A percentile compares a stretch with the other conserved stretches of the same genome.
phyloP scores from a whole-genome alignment of 495 filamentous ascomycete genomes.

The Schizothecium vesticola region DNA sequence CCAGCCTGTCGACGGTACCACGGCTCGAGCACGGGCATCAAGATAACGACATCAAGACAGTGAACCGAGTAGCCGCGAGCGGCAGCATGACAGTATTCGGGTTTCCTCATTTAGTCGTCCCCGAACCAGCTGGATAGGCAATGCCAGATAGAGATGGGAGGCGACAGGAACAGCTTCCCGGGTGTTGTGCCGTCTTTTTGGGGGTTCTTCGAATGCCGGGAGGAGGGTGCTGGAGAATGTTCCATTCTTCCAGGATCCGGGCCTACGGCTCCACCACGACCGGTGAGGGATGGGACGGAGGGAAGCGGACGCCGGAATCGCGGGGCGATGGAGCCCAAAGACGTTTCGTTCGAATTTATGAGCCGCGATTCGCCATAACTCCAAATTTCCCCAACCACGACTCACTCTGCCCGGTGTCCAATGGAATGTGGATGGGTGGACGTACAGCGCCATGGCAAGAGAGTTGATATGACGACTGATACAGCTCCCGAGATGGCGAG shows the following conservation, averaged over 20 bases:
- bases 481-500: background rate
- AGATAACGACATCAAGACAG: constrained; percentile 5
- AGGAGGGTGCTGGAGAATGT: background rate
- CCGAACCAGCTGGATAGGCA: background rate
- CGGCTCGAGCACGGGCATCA: background rate
- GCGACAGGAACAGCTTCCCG: background rate
- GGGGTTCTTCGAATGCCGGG: background rate
- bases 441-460: background rate
- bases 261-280: constrained; percentile 14
- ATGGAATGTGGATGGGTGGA: background rate
- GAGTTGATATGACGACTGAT: background rate
- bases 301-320: constrained; percentile 4
- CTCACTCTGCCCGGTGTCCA: background rate
- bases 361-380: constrained; percentile 19
- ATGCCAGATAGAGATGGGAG: background rate
- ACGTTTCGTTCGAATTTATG: constrained; percentile 14
- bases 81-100: background rate
- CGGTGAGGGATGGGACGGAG: background rate
- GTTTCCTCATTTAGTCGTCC: constrained; percentile 13
- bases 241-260: background rate
- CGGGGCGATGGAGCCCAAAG: constrained; percentile 12
- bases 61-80: background rate
- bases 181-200: background rate
- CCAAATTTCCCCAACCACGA: constrained; percentile 22
- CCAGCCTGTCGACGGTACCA: background rate